phyloP scores from a whole-genome alignment of 2,329 filamentous ascomycete genomes.

The Apiospora sp. region DNA sequence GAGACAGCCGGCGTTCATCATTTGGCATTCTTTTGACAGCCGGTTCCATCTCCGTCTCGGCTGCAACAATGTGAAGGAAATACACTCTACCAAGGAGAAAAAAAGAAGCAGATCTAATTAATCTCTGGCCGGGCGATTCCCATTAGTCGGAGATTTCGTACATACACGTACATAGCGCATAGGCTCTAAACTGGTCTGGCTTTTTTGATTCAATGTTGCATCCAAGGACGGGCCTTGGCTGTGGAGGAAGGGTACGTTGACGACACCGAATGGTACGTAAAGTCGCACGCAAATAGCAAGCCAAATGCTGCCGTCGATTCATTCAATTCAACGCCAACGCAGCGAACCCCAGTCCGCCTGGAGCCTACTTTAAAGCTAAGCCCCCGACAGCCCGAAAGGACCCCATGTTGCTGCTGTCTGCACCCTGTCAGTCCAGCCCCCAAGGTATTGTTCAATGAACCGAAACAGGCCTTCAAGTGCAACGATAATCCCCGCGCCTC shows the following conservation, averaged over 20 bases:
- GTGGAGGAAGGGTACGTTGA: constrained; percentile 15
- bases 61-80: background rate
- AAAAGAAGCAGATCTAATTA: constrained; percentile 1
- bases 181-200: background rate
- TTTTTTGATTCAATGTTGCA: constrained; percentile 4
- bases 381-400: background rate
- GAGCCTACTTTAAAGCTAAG: background rate
- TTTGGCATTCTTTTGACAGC: constrained; percentile 13
- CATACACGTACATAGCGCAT: constrained; percentile 8
- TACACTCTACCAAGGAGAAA: background rate
- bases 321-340: background rate
- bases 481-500: constrained; percentile 19
- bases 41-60: background rate
- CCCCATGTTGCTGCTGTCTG: background rate
- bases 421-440: constrained; percentile 4
- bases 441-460: constrained; percentile 12
- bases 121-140: constrained; percentile 5
- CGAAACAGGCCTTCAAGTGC: constrained; percentile 8
- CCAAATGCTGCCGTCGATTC: constrained; percentile 7
- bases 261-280: constrained; percentile 7
- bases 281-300: background rate
- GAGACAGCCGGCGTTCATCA: background rate
- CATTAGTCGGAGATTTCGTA: constrained; percentile 15
- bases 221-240: constrained; percentile 1
- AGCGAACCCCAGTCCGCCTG: background rate